Evolutionary conservation across 164 flowering plant species (phyloP).

Genomic region (Stephania japonica): DNA sequence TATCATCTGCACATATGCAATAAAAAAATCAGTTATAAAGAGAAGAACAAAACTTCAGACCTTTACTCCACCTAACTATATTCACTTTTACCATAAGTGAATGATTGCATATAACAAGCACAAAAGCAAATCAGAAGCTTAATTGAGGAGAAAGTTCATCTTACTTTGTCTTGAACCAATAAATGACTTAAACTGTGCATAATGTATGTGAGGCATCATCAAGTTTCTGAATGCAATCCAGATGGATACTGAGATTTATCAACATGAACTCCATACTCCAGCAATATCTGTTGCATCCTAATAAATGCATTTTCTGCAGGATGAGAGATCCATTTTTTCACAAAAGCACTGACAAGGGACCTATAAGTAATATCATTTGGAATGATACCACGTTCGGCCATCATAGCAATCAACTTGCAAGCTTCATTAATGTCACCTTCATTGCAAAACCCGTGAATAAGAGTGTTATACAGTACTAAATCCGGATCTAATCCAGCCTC

Average conservation of each 20-base stretch:
- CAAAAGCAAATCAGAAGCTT: background rate
- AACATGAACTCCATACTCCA: conserved; percentile 19
- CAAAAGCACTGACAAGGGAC: conserved; percentile 36
- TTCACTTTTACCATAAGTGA: background rate
- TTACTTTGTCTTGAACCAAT: background rate
- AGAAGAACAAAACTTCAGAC: background rate
- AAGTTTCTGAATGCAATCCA: background rate
- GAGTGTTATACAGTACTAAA: conserved; percentile 39
- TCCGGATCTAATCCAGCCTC: conserved; percentile 41
- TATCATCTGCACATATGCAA: background rate
- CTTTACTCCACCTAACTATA: background rate
- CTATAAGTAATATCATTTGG: conserved; percentile 37
- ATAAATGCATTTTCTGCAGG: conserved; percentile 28
- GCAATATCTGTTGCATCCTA: conserved; percentile 27
- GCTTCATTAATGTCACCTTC: conserved; percentile 33
- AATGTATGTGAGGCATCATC: background rate
- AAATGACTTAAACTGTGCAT: background rate
- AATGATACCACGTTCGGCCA: conserved; percentile 30
- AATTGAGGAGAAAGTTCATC: background rate
- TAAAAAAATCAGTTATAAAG: too few relatives aligned
- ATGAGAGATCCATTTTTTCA: conserved; percentile 23
- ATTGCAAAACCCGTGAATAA: conserved; percentile 44
- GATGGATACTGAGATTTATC: conserved; percentile 11
- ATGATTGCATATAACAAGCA: background rate
- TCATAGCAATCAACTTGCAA: conserved; percentile 30